Percentiles rank a stretch among this genome's conserved stretches.
These are phyloP conservation scores for Platanthera guangdongensis DNA, from an alignment of 106 monocot species.

Conservation along the genomic window DNA sequence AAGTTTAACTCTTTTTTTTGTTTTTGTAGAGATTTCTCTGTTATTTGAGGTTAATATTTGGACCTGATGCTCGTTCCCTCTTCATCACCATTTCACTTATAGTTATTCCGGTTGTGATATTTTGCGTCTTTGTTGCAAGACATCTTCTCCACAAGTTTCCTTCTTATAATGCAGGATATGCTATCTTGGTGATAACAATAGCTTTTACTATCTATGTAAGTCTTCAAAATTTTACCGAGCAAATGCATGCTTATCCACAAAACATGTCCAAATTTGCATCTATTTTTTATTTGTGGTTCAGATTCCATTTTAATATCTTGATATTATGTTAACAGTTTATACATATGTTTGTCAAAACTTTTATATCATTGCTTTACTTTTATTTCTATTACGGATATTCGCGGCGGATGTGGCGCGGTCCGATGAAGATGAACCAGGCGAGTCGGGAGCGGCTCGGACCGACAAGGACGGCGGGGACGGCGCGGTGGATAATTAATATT, in stretches of 20 bases:
- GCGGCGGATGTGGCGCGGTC: too few species aligned
- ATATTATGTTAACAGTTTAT: not conserved
- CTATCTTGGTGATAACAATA: conserved; percentile 46
- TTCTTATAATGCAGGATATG: conserved; percentile 54
- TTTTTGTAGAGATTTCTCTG: conserved; percentile 59
- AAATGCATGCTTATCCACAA: not conserved
- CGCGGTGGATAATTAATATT: too few species aligned
- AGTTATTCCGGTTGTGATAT: conserved; percentile 54
- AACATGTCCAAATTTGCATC: not conserved
- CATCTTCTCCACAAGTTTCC: conserved; percentile 38
- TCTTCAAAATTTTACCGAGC: conserved; percentile 10
- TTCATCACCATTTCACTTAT: conserved; percentile 59
- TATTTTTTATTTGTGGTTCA: not conserved
- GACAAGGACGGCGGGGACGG: too few species aligned
- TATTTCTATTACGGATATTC: not conserved
- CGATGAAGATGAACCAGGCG: too few species aligned
- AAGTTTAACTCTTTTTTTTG: conserved; percentile 7
- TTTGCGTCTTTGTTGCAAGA: conserved; percentile 75
- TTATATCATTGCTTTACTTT: not conserved
- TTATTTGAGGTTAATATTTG: conserved; percentile 27
- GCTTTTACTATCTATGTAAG: conserved; percentile 65
- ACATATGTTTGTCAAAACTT: not conserved
- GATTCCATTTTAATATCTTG: not conserved
- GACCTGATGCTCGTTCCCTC: conserved; percentile 25
- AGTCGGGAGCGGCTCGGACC: too few species aligned